These are phyloP conservation scores for Claviceps purpurea DNA, from an alignment of 2,329 filamentous ascomycete genomes.

Conservation along the genomic window DNA sequence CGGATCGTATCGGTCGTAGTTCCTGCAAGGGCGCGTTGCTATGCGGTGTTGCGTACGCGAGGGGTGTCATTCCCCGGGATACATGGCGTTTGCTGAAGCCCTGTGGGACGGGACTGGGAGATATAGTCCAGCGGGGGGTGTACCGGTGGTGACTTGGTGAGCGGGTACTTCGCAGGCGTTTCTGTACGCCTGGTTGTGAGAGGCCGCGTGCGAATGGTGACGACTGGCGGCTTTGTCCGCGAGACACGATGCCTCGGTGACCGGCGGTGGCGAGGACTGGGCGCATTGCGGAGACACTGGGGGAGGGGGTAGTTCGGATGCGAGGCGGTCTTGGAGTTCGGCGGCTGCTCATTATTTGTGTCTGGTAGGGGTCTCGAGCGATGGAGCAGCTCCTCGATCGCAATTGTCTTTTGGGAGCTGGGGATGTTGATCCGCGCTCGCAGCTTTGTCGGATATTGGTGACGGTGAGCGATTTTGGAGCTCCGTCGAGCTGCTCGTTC, in stretches of 20 bases:
- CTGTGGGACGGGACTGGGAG: constrained; percentile 28
- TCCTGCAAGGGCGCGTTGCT: constrained; percentile 45
- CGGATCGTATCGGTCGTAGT: constrained; percentile 17
- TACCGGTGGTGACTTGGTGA: constrained; percentile 42
- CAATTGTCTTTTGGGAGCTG: constrained; percentile 15
- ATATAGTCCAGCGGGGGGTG: constrained; percentile 43
- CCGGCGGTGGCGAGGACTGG: constrained; percentile 22
- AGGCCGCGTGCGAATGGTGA: constrained; percentile 17
- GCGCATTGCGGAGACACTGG: constrained; percentile 24
- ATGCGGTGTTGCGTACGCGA: constrained; percentile 63
- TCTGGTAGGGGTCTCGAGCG: constrained; percentile 27
- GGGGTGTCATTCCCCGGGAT: constrained; percentile 34
- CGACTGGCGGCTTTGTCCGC: constrained; percentile 21
- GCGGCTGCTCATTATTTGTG: constrained; percentile 19
- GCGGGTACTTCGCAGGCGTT: constrained; percentile 41
- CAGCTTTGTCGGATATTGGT: constrained; percentile 28
- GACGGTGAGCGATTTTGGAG: constrained; percentile 30
- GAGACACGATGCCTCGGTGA: constrained; percentile 33
- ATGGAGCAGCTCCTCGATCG: constrained; percentile 19
- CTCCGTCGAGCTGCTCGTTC: constrained; percentile 49
- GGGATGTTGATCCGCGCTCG: constrained; percentile 28
- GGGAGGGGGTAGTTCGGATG: constrained; percentile 40
- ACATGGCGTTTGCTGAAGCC: constrained; percentile 19
- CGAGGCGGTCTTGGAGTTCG: constrained; percentile 32
- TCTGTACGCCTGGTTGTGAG: constrained; percentile 21